Evolutionary conservation across 2,329 filamentous ascomycete genomes (phyloP).

Genomic region (Hymenoscyphus repandus): DNA sequence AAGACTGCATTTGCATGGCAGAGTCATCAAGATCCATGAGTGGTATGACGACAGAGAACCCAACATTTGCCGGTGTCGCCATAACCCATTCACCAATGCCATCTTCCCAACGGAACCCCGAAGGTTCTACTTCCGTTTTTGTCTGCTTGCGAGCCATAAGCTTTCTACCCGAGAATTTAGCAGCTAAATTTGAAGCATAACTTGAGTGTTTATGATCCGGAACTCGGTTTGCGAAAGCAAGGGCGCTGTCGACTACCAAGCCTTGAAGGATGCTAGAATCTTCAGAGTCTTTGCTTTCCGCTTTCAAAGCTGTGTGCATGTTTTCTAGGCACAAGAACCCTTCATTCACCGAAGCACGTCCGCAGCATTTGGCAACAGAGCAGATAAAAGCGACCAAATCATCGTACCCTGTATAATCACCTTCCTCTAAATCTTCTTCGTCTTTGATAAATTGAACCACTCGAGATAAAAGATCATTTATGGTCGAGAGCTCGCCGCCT

Average conservation of each 20-base stretch:
- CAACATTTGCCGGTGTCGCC: constrained; percentile 30
- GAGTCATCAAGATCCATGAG: background rate
- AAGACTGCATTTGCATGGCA: background rate
- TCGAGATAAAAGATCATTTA: background rate
- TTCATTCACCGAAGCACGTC: constrained; percentile 34
- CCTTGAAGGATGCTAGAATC: constrained; percentile 17
- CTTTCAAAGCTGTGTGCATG: constrained; percentile 24
- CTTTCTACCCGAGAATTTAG: constrained; percentile 14
- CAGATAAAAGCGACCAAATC: constrained; percentile 35
- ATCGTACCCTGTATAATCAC: constrained; percentile 9
- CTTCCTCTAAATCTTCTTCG: background rate
- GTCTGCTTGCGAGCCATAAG: background rate
- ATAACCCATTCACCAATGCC: constrained; percentile 53
- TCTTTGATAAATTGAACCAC: constrained; percentile 8
- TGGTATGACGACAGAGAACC: background rate
- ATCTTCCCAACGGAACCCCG: constrained; percentile 47
- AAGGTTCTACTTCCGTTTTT: constrained; percentile 5
- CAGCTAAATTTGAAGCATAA: constrained; percentile 27
- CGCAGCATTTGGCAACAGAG: constrained; percentile 43
- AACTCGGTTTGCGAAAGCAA: constrained; percentile 28
- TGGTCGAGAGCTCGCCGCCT: background rate
- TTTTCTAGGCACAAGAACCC: constrained; percentile 37
- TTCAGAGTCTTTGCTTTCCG: constrained; percentile 1
- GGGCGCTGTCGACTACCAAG: constrained; percentile 30
- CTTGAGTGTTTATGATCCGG: constrained; percentile 26